phyloP scores from a whole-genome alignment of 345 rosid species.

The Populus davidiana region DNA sequence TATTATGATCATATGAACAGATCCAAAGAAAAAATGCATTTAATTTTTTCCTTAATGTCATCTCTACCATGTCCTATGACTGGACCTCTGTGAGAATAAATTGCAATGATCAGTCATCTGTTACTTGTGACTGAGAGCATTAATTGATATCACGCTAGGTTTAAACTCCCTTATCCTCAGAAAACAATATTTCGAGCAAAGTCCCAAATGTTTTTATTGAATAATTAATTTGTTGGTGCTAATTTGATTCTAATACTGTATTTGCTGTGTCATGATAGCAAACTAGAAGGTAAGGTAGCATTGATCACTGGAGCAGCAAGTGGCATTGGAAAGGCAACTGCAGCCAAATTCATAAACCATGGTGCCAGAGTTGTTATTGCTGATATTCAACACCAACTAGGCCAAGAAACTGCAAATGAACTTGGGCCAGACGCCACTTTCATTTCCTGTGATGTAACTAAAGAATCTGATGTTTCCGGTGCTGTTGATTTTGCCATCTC shows the following conservation, averaged over 20 bases:
- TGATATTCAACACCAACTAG: conserved; percentile 56
- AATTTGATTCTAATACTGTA: not conserved
- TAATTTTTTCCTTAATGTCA: no score
- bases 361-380: conserved; percentile 85
- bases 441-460: conserved; percentile 60
- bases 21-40: no score
- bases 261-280: conserved; percentile 30
- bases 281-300: conserved; percentile 81
- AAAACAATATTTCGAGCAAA: not conserved
- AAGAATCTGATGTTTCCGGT: conserved; percentile 62
- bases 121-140: no score
- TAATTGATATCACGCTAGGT: no score
- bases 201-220: not conserved
- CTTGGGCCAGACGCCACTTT: conserved; percentile 64
- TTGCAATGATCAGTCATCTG: no score
- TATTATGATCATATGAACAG: no score
- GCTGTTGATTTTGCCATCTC: conserved; percentile 66
- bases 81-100: no score
- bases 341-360: conserved; percentile 55
- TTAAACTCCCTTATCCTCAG: not conserved
- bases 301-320: conserved; percentile 86
- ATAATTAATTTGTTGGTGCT: not conserved
- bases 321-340: conserved; percentile 82
- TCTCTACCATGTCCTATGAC: no score
- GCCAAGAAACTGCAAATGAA: conserved; percentile 47